Conservation (phyloP, 495 filamentous ascomycete species). For the Penicillium bialowiezense region DNA sequence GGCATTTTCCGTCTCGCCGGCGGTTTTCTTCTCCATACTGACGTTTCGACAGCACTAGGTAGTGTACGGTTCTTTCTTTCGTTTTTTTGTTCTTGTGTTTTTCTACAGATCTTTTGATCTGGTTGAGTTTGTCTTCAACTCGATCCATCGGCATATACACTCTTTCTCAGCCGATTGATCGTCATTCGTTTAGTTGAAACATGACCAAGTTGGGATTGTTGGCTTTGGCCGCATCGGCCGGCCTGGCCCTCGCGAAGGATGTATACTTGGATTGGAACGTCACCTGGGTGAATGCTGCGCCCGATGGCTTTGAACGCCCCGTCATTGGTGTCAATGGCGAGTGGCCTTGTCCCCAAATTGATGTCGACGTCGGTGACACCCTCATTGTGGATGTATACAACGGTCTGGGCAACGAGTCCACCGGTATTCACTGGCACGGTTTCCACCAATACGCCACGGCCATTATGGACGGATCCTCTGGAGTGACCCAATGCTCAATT, state of each 20-base stretch:
- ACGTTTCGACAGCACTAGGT: too few relatives aligned
- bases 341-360: slow-evolving; percentile 73
- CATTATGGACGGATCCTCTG: slow-evolving; percentile 61
- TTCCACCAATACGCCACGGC: slow-evolving; percentile 60
- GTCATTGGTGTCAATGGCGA: slow-evolving; percentile 80
- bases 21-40: too few relatives aligned
- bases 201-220: slow-evolving; percentile 25
- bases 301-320: slow-evolving; percentile 68
- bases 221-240: slow-evolving; percentile 20
- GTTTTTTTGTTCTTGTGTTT: neutral
- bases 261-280: slow-evolving; percentile 64
- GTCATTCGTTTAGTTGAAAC: slow-evolving; percentile 17
- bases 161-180: slow-evolving; percentile 17
- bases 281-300: slow-evolving; percentile 76
- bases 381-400: slow-evolving; percentile 75
- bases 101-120: neutral
- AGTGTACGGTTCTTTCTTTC: neutral
- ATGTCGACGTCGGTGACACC: slow-evolving; percentile 67
- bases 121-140: neutral
- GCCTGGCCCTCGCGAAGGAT: slow-evolving; percentile 28
- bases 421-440: slow-evolving; percentile 70
- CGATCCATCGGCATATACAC: slow-evolving; percentile 8
- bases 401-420: slow-evolving; percentile 68
- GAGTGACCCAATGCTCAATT: slow-evolving; percentile 68
- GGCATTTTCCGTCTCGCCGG: too few relatives aligned